Conservation (phyloP, 352 stramenopile species). For the Globisporangium perplexum region DNA sequence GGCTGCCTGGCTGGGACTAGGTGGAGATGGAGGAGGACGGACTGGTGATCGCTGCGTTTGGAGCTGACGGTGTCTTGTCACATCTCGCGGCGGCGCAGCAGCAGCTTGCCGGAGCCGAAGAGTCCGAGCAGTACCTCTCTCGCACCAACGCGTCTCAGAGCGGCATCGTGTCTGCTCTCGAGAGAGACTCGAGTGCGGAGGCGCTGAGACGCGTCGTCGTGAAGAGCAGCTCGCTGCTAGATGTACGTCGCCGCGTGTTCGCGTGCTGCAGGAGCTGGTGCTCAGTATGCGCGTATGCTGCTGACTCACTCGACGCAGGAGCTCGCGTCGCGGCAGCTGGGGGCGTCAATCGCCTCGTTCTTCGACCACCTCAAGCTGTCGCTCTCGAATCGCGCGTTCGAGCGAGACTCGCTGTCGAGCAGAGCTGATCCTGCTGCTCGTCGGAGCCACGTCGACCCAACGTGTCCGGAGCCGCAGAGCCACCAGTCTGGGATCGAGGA, state of each 20-base stretch:
- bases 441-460: neutral
- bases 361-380: constrained; percentile 24
- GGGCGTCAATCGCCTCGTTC: constrained; percentile 27
- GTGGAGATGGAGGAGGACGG: neutral
- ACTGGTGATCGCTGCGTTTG: constrained; percentile 4
- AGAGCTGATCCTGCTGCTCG: neutral
- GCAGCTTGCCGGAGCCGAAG: constrained; percentile 17
- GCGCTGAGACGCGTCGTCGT: constrained; percentile 19
- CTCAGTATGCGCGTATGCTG: neutral
- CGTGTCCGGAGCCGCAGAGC: neutral
- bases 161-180: constrained; percentile 3
- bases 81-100: neutral
- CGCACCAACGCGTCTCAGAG: constrained; percentile 12
- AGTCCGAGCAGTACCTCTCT: constrained; percentile 24
- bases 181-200: constrained; percentile 11
- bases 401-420: constrained; percentile 2
- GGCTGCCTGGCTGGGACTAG: neutral
- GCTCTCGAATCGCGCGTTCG: constrained; percentile 22
- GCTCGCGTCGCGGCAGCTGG: constrained; percentile 27
- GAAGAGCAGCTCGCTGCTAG: constrained; percentile 25
- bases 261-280: too few relatives aligned
- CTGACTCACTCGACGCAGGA: constrained; percentile 15
- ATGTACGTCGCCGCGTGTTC: constrained; percentile 14
- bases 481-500: neutral
- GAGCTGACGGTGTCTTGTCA: neutral